Percentiles rank a stretch among this genome's conserved stretches.
These are phyloP conservation scores for Eucalyptus erythrocorys DNA, from an alignment of 345 rosid species.

Conservation along the genomic window DNA sequence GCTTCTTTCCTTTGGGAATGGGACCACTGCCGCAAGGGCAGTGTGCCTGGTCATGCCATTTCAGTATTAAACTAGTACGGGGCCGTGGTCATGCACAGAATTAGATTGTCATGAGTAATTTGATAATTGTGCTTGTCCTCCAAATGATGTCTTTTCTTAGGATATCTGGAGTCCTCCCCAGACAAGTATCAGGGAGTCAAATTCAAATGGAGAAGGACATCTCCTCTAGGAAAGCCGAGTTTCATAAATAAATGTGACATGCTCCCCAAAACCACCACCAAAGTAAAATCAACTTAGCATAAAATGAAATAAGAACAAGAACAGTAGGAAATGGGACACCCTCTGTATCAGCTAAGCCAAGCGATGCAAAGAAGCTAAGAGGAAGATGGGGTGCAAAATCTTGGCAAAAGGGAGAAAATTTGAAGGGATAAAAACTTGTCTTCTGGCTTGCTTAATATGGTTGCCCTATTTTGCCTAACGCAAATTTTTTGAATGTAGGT, in stretches of 20 bases:
- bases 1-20: not conserved
- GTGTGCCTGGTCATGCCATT: not conserved
- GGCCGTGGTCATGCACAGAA: not conserved
- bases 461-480: not conserved
- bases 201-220: not conserved
- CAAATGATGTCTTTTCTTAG: not conserved
- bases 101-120: not conserved
- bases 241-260: not conserved
- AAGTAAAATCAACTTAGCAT: not conserved
- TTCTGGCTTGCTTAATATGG: not conserved
- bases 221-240: not conserved
- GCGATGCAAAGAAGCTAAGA: not conserved
- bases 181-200: not conserved
- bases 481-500: conserved; percentile 13
- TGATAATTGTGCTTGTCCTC: not conserved
- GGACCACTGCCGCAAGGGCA: not conserved
- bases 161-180: not conserved
- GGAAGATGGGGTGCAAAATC: not conserved
- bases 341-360: not conserved
- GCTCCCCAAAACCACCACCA: not conserved
- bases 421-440: not conserved
- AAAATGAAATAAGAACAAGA: not conserved
- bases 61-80: not conserved
- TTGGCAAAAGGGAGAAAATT: not conserved
- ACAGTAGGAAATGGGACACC: not conserved